Evolutionary conservation across 257 asterid species (phyloP), one percentile per base, ranked within the genome.

Genomic region (Sherardia arvensis): DNA sequence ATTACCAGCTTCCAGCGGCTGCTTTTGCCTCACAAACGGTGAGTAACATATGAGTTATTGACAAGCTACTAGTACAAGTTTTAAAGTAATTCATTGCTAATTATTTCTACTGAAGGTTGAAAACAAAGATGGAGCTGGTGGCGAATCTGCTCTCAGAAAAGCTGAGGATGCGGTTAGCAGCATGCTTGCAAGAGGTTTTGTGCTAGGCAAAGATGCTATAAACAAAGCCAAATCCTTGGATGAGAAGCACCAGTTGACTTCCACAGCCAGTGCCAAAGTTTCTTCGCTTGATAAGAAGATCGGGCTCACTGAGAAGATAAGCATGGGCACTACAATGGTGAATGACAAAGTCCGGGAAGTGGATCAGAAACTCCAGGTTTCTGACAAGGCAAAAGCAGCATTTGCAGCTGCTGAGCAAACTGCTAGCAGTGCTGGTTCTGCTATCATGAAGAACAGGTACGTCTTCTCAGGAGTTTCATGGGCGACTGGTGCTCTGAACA

Each of bases 111-210:
- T 83, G 95, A 71, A 81, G 59, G 66, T 73, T 6, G 85, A 68
- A 38, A 71, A 56, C 51, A 81, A 74, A 61, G 47, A 73, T 25
- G 85, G 62, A 33, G 85, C 73, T 18, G 80, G 88, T 47, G 60
- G 75, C 47, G 93, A 74, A 62, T 81, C 97, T 20, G 91, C 88
- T 66, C 56, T 90, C 74, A 88, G 80, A 49, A 91, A 85, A 73
- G 95, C 97, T n/a, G 97, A 90, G 78, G 97, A 90, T 25, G 97
- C 87, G 1, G 95, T 85, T 27, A 90, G 84, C 76, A 64, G 91
- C 84, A 85, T 87, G 95, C 90, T 90, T 33, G 95, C 96, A 8
- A 90, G 85, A 76, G 97, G 97, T 30, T 90, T 78, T 71, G 82
- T 85, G 73, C 70, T 90, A 55, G 96, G 97, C 22, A 90, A 87